Evolutionary conservation across 805 yeast genomes (phyloP).

Genomic region (Lipomyces anomalus): DNA sequence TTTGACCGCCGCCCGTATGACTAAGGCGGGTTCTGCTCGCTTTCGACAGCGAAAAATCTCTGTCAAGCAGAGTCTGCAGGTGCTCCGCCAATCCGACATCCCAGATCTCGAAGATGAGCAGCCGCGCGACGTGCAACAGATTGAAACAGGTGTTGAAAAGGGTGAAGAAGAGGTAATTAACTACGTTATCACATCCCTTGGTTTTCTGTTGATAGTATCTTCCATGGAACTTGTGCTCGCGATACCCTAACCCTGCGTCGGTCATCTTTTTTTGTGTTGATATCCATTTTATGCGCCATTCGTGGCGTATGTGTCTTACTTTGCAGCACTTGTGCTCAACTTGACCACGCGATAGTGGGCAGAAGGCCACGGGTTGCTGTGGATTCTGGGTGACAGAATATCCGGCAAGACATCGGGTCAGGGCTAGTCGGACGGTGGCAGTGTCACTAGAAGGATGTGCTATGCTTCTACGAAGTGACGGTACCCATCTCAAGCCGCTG

Average conservation of each 20-base stretch:
- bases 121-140: slow-evolving; percentile 79
- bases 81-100: slow-evolving; percentile 69
- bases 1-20: slow-evolving; percentile 7
- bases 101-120: slow-evolving; percentile 71
- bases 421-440: no score
- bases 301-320: no score
- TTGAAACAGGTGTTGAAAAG: slow-evolving; percentile 97
- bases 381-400: no score
- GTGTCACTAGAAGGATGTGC: no score
- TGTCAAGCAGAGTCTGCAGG: slow-evolving; percentile 78
- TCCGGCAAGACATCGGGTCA: no score
- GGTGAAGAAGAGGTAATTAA: slow-evolving; percentile 69
- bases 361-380: no score
- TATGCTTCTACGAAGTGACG: no score
- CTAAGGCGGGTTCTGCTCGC: slow-evolving; percentile 23
- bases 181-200: neutral
- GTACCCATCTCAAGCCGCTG: no score
- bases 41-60: slow-evolving; percentile 93
- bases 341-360: no score
- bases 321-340: no score
- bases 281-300: neutral
- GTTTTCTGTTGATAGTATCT: neutral
- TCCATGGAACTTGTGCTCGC: slow-evolving; percentile 2
- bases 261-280: neutral
- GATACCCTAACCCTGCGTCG: slow-evolving; percentile 5